Evolutionary conservation across 148 eudicot species (phyloP).

Genomic region (Agrostemma githago): DNA sequence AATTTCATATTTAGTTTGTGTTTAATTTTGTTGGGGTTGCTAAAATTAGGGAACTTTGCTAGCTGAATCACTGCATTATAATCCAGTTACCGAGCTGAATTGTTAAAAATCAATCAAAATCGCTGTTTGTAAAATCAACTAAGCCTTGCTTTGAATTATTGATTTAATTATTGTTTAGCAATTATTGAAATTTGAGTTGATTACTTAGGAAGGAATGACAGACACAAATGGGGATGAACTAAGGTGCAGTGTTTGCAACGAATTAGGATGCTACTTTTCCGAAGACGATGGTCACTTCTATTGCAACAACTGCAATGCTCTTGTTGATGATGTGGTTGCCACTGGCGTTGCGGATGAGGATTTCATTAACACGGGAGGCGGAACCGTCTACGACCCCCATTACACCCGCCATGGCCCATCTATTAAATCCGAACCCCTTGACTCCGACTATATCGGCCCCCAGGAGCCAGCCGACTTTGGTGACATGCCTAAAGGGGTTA

Average conservation of each 20-base stretch:
- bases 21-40: too few species aligned
- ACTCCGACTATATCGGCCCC: constrained; percentile 33
- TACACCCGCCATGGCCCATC: constrained; percentile 19
- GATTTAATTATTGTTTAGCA: too few species aligned
- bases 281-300: constrained; percentile 62
- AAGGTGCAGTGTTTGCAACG: constrained; percentile 44
- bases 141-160: too few species aligned
- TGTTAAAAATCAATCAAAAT: too few species aligned
- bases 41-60: too few species aligned
- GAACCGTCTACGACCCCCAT: constrained; percentile 30
- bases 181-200: too few species aligned
- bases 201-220: constrained; percentile 21
- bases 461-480: constrained; percentile 63
- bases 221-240: constrained; percentile 18
- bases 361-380: constrained; percentile 22
- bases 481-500: not conserved
- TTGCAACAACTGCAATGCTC: constrained; percentile 51
- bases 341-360: constrained; percentile 55
- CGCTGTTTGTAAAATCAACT: too few species aligned
- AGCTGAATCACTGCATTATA: too few species aligned
- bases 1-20: too few species aligned
- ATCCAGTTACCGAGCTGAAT: too few species aligned
- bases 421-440: constrained; percentile 1
- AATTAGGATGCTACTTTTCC: constrained; percentile 31
- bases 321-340: constrained; percentile 48